Base-by-base conservation (phyloP, 495 filamentous ascomycete genomes). In the Aspergillus carlsbadensis region DNA sequence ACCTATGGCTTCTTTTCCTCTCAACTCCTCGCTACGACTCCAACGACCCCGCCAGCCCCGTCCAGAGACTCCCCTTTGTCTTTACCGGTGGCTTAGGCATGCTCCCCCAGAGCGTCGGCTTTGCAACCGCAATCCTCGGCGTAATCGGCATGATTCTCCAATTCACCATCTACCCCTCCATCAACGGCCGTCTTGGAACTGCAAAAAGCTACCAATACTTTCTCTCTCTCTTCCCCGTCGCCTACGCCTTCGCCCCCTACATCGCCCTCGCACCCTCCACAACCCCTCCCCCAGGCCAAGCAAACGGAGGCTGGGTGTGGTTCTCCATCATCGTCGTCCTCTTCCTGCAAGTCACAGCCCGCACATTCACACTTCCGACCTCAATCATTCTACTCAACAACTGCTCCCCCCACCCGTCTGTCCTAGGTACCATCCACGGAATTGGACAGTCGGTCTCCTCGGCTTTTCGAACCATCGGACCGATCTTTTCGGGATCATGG, bases 71-170 rank as follows among this genome's bases (percentile, higher is more conserved):
- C 3, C 87, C 87, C 0, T 87, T 95, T 66, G 65, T 75, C 58
- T 94, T 94, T 74, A 92, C 88, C 0, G 91, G 91, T 45, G 91
- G 91, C 29, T 77, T 93, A 20, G 90, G 87, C 33, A 80, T 94
- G 55, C 81, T 87, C 10, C 88, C 91, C 0, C 81, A 84, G 13
- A 81, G 79, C 34, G 87, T 96, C 35, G 91, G 91, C 15, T 75
- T 91, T 57, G 86, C 89, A 0, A 88, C 92, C 64, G 86, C 90
- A 3, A 85, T 91, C 50, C 74, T 96, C 1, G 91, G 91, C 36
- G 68, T 83, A 13, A 84, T 92, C 39, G 90, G 90, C 53, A 90
- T 96, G 60, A 66, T 73, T 48, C 80, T 94, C 36, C 91, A 94
- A 65, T 78, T 96, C 15, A 80, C 86, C 52, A 74, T 93, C 58